Evolutionary conservation across 1,284 basidiomycete species (phyloP), one percentile per base, ranked within the genome.

Genomic region (Xerocomus minutiporus): DNA sequence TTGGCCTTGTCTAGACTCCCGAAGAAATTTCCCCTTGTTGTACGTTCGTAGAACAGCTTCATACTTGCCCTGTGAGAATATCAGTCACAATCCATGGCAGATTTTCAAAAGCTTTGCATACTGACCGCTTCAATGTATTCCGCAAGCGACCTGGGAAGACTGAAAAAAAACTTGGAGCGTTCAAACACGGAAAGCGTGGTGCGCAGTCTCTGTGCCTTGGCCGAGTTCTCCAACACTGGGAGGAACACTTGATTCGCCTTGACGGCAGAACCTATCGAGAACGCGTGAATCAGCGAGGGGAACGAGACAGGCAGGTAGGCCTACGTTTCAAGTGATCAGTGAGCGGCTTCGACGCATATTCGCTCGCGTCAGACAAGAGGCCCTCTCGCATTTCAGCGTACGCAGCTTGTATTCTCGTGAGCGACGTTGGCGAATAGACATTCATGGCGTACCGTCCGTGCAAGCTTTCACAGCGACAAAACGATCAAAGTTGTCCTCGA

Each of bases 381-480:
- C 92, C 92, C 56, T 92, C 88, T 57, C 85, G 85, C 96, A 99
- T 99, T 69, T 96, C 93, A 35, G 87, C 80, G 67, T 94, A 91
- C 2, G 98, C 76, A 8, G 90, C 93, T 96, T 60, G 5, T 29
- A 34, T 4, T 29, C 36, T 47, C 51, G 36, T 55, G 51, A 57
- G 56, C 43, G 50, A 54, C 46, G 26, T 34, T 23, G 11, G 36
- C 29, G 8, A 20, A 39, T 34, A 50, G 11, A 51, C 26, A 32
- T 9, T 20, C 39, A 25, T 20, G 23, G 65, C 80, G 58, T 66
- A 93, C 94, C 91, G 72, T 97, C 96, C 9, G 91, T 96, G 11
- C 91, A 92, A 13, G 93, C 92, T 66, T 99, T 99, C 56, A 99
- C 96, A 4, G 93, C 91, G 11, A 99, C 96, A 65, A 99, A 99